Evolutionary conservation across 495 filamentous ascomycete species (phyloP), one percentile per base, ranked within the genome.

Genomic region (Xylaria grammica): DNA sequence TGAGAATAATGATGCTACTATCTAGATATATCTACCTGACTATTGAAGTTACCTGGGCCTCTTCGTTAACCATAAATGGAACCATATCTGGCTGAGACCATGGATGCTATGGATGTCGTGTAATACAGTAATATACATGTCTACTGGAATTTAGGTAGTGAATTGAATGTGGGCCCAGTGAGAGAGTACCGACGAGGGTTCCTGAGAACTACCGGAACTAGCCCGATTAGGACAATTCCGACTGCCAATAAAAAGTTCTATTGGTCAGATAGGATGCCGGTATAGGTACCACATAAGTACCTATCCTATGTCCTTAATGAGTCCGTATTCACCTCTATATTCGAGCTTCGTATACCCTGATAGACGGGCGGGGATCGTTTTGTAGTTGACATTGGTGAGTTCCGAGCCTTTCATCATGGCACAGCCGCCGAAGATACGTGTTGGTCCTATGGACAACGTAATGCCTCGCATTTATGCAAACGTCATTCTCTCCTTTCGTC

Each of bases 401-500:
- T 27, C 0, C 19, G 19, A 52, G 15, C 10, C 10, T 13, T 17
- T 0, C 52, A 26, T 13, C n/a, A 55, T 55, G 52, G 52, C 22
- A 1, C 15, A 3, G 8, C 22, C 8, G 2, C 0, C 32, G 0
- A 17, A 32, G 1, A 40, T 55, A 1, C 1, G 22, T 0, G 1
- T 55, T 10, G 40, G 52, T 55, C 52, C 52, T 7, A 55, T 55
- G 52, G 52, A 55, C 52, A 55, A 55, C 40, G 34, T 55, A 10
- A 55, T 55, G 52, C 52, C 34, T 9, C 1, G 52, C 7, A 42
- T 55, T 8, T 55, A 38, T 40, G 32, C 52, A 0, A 55, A 55
- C 10, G 38, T 55, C 20, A 55, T 55, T 2, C 5, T 55, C 19
- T 38, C 52, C 9, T 40, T 55, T 19, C 52, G 52, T 3, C 52